These are phyloP conservation scores for Trametes villosa DNA, from an alignment of 768 basidiomycete species.

Conservation along the genomic window DNA sequence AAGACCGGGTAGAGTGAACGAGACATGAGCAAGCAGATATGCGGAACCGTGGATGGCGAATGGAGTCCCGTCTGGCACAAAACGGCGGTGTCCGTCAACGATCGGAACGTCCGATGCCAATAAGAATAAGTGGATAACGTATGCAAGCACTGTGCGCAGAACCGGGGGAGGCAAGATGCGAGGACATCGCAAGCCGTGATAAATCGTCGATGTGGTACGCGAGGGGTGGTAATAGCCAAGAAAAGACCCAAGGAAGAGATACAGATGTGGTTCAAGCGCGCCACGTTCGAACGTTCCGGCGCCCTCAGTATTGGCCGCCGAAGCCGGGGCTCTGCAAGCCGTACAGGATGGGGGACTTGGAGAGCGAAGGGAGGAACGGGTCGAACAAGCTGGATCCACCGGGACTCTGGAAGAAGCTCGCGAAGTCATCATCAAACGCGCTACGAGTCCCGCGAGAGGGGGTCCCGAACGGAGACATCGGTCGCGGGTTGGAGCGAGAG, in stretches of 20 bases:
- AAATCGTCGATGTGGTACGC: constrained; percentile 1
- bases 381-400: constrained; percentile 8
- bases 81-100: constrained; percentile 6
- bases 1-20: neutral
- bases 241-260: neutral
- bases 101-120: constrained; percentile 13
- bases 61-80: constrained; percentile 18
- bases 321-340: constrained; percentile 16
- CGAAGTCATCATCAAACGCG: constrained; percentile 73
- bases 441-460: constrained; percentile 58
- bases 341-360: constrained; percentile 3
- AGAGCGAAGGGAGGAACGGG: neutral
- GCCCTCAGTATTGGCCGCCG: constrained; percentile 5
- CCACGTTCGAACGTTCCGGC: too few species aligned
- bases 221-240: too few species aligned
- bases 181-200: constrained; percentile 2
- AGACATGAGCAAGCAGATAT: neutral
- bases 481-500: constrained; percentile 47
- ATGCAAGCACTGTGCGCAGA: neutral
- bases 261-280: neutral
- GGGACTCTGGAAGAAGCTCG: constrained; percentile 43
- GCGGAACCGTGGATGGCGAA: constrained; percentile 15
- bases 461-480: constrained; percentile 30
- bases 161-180: neutral
- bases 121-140: constrained; percentile 21